Base-by-base conservation (phyloP, 2,329 filamentous ascomycete genomes). In the Colletotrichum horii region DNA sequence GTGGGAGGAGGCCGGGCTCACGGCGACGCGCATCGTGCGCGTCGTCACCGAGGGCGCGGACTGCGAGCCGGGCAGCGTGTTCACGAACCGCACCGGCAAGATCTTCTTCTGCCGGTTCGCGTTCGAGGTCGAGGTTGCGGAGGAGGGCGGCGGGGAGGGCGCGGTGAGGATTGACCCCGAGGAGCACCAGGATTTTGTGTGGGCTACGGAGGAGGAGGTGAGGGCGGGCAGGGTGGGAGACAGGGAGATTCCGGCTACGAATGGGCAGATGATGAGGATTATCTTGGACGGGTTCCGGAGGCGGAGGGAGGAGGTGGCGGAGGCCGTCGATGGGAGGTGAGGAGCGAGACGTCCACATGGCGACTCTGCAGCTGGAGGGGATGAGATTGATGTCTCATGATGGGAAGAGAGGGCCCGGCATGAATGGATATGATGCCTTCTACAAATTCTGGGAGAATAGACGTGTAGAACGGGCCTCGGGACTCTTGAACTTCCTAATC, bases 1-100 rank as follows among this genome's bases (percentile, higher is more conserved):
- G 4, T 83, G 80, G 80, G 89, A 90, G 80, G 88, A 90, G 79
- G 79, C 86, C 11, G 87, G 88, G 0, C 80, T 89, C 6, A 68
- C 77, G 34, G 83, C 82, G 6, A 77, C 64, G 14, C 79, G 79
- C 36, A 77, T 87, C 60, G 67, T 75, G 52, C 26, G 68, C 34
- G 76, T 81, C 16, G 78, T 86, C 8, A 80, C 80, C 19, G 81
- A 83, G 61, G 81, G 81, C 5, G 24, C 65, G 3, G 69, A 65
- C 19, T 76, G 70, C 0, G 79, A 78, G 48, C 78, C 76, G 3
- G 80, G 81, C 0, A 79, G 78, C 4, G 77, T 81, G 16, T 85
- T 86, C 70, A 82, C 81, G 14, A 85, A 85, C 55, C 78, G 83
- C 14, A 82, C 77, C 3, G 83, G 84, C 4, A 80, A 75, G 61